Conservation (phyloP, 2,329 filamentous ascomycete species). For the Phialocephala sp. region DNA sequence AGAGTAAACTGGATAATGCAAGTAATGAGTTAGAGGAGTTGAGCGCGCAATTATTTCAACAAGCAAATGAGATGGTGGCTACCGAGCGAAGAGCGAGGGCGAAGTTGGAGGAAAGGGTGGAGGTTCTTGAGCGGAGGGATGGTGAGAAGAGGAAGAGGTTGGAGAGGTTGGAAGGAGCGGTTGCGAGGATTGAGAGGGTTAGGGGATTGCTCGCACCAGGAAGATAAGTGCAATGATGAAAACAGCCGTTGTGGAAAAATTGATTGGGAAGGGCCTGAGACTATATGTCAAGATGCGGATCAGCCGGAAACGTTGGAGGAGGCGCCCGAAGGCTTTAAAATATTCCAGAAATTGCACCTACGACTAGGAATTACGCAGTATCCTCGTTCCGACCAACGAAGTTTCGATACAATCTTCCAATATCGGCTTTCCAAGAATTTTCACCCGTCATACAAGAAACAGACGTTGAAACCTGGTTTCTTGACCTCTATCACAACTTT, state of each 20-base stretch:
- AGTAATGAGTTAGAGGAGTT: slow-evolving; percentile 80
- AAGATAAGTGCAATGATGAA: slow-evolving; percentile 27
- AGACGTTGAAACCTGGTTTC: slow-evolving; percentile 34
- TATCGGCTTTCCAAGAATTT: slow-evolving; percentile 11
- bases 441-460: slow-evolving; percentile 25
- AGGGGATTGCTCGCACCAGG: slow-evolving; percentile 58
- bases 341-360: background rate
- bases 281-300: slow-evolving; percentile 34
- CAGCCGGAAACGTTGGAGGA: background rate
- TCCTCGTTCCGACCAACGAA: slow-evolving; percentile 16
- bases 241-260: slow-evolving; percentile 17
- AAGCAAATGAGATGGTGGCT: slow-evolving; percentile 89
- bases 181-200: slow-evolving; percentile 74
- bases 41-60: slow-evolving; percentile 75
- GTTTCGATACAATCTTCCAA: slow-evolving; percentile 21
- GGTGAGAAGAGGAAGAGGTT: slow-evolving; percentile 70
- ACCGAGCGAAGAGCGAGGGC: slow-evolving; percentile 73
- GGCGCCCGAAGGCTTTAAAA: background rate
- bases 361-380: background rate
- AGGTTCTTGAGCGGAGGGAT: slow-evolving; percentile 71
- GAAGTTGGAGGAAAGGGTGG: slow-evolving; percentile 72
- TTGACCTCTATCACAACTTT: slow-evolving; percentile 38
- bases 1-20: slow-evolving; percentile 69
- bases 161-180: slow-evolving; percentile 73
- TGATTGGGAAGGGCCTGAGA: slow-evolving; percentile 27